Conservation (phyloP, 2,329 filamentous ascomycete species). For the Neonectria ditissima region DNA sequence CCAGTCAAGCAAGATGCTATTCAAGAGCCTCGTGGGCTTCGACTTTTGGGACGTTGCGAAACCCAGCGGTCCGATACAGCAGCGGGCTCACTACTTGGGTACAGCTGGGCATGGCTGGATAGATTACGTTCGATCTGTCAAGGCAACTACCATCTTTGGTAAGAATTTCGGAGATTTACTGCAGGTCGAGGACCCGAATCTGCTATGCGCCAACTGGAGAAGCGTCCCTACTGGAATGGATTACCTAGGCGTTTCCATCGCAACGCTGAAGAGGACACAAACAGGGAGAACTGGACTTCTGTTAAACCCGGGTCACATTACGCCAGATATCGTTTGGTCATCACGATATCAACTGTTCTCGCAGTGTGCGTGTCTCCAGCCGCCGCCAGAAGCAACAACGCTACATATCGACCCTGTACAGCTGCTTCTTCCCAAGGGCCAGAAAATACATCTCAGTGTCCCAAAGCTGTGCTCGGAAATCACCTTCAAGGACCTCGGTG, state of each 20-base stretch:
- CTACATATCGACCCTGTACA: constrained; percentile 2
- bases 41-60: constrained; percentile 11
- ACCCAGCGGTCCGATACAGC: neutral
- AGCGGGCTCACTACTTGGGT: neutral
- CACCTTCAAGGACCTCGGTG: neutral
- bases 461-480: neutral
- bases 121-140: constrained; percentile 2
- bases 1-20: neutral
- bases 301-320: too few species aligned
- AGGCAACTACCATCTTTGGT: constrained; percentile 5
- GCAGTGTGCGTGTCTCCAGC: neutral
- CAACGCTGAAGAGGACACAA: neutral
- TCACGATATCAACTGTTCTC: neutral
- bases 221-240: neutral
- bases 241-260: neutral
- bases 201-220: neutral
- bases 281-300: too few species aligned
- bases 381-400: neutral
- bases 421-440: neutral
- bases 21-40: neutral
- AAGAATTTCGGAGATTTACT: constrained; percentile 8
- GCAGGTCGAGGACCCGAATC: neutral
- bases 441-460: neutral
- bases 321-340: neutral
- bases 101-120: constrained; percentile 1